Percentiles rank a stretch among this genome's conserved stretches.
Evolutionary conservation across 257 asterid species (phyloP).

Genomic region (Asclepias syriaca): DNA sequence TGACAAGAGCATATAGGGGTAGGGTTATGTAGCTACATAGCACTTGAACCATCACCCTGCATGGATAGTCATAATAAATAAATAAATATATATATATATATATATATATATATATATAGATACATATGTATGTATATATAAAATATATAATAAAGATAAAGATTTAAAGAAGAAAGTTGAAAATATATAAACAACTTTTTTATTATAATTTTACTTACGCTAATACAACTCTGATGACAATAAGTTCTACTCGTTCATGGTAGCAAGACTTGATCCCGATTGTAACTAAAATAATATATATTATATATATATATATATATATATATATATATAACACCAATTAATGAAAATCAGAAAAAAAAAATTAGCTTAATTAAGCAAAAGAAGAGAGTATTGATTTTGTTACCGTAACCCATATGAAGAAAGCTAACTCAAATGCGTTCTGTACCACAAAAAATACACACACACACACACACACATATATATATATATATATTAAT

Average conservation of each 20-base stretch:
- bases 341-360: neutral
- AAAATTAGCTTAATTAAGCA: neutral
- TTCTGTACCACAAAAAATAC: slow-evolving; percentile 32
- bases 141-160: neutral
- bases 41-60: slow-evolving; percentile 62
- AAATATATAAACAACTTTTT: too few relatives aligned
- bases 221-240: slow-evolving; percentile 52
- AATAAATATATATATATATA: neutral
- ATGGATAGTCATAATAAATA: neutral
- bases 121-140: too few relatives aligned
- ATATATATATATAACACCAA: neutral
- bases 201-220: slow-evolving; percentile 42
- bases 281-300: slow-evolving; percentile 44
- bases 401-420: slow-evolving; percentile 69
- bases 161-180: too few relatives aligned
- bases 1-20: slow-evolving; percentile 81
- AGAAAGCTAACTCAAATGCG: slow-evolving; percentile 62
- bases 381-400: neutral
- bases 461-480: too few relatives aligned
- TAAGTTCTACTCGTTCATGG: slow-evolving; percentile 38
- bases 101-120: too few relatives aligned
- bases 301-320: too few relatives aligned
- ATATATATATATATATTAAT: neutral
- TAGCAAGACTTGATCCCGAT: slow-evolving; percentile 67
- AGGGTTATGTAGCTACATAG: slow-evolving; percentile 80